Evolutionary conservation across 176 grass and related monocot species (phyloP).

Genomic region (Rhynchospora tenuis): DNA sequence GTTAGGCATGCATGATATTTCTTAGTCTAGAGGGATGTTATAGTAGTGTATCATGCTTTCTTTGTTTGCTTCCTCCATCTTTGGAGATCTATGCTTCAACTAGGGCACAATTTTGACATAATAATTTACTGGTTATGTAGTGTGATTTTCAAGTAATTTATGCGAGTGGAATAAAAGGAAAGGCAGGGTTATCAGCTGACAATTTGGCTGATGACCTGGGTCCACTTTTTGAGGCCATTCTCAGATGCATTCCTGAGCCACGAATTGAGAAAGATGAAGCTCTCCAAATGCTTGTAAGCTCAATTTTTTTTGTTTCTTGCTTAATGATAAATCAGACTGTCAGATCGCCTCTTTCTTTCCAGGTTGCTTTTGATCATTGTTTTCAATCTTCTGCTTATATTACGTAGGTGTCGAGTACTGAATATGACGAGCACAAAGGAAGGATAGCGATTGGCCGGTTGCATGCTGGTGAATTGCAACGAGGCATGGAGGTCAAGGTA

Average conservation of each 20-base stretch:
- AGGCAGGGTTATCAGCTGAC: slow-evolving; percentile 75
- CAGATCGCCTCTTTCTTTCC: background rate
- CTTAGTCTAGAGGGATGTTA: background rate
- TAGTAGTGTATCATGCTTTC: background rate
- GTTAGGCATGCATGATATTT: background rate
- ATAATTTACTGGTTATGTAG: slow-evolving; percentile 30
- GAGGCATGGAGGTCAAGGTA: slow-evolving; percentile 95
- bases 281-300: slow-evolving; percentile 89
- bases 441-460: slow-evolving; percentile 94
- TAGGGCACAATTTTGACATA: background rate
- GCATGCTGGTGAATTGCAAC: slow-evolving; percentile 77
- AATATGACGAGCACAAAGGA: slow-evolving; percentile 99
- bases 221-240: slow-evolving; percentile 94
- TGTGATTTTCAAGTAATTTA: slow-evolving; percentile 98
- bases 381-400: background rate
- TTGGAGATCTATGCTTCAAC: background rate
- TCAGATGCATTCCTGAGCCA: slow-evolving; percentile 96
- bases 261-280: slow-evolving; percentile 85
- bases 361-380: background rate
- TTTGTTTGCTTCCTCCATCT: background rate
- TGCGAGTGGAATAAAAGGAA: slow-evolving; percentile 94
- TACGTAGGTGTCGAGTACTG: slow-evolving; percentile 81
- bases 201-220: slow-evolving; percentile 88
- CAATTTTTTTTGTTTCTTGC: background rate
- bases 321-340: background rate